Evolutionary conservation across 1,139 yeast genomes (phyloP), one percentile per base, ranked within the genome.

Genomic region (Hansenula sp.): DNA sequence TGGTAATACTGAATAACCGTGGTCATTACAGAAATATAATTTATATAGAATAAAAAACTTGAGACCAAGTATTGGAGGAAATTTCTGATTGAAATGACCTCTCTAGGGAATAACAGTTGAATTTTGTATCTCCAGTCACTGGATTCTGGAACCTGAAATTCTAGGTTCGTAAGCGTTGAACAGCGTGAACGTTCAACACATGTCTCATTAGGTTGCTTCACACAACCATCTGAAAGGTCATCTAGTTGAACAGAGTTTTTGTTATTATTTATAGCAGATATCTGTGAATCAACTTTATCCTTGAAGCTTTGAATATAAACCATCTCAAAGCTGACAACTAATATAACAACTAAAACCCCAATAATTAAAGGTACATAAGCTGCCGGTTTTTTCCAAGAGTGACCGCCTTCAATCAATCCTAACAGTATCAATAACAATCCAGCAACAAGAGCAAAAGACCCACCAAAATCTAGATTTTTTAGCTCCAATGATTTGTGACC

Each of bases 381-480:
- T 10, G 52, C 50, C 3, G 70, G 63, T 1, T 52, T 40, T 3
- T 50, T 50, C 71, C 71, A 67, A 4, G 50, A 47, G 12, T 53
- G 54, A 29, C 68, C 69, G 18, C 68, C 69, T 47, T 66, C 63
- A 1, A 66, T 65, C 15, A 67, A 50, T 0, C 70, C 71, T 1
- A 62, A 50, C 28, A 65, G 59, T 5, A 67, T 48, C 24, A 67
- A 45, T 7, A 55, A 25, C 9, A 59, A 43, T 0, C 70, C 69
- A 13, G 48, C 46, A 31, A 67, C 60, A 3, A 65, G 44, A 3
- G 55, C 15, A 1, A 51, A 16, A 2, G 59, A 57, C 2, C 62
- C 68, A 17, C 51, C 45, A 40, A 53, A 62, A 41, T 65, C 65
- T 36, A 66, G 46, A 28, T 48, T 21, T 27, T 41, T 60, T 44